Base-by-base conservation (phyloP, 108 stramenopile genomes). In the Fistulifera solaris region DNA sequence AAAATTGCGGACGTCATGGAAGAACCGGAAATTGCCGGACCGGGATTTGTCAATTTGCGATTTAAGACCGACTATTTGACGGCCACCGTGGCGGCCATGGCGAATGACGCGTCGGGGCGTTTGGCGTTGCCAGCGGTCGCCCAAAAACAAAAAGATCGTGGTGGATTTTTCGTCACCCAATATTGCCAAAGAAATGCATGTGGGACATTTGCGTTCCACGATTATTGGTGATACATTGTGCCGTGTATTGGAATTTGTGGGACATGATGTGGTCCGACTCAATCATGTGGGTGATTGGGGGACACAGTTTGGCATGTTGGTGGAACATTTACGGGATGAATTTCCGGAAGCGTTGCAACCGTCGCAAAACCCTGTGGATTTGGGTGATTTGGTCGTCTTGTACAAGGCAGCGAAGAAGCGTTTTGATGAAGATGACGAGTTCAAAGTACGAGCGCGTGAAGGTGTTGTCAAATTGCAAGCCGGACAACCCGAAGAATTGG, bases 201-300 rank as follows among this genome's bases (percentile, higher is more conserved):
- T 99, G 14, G 98, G 98, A 15, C 98, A 99, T 66, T 73, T 99
- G 48, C 73, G 98, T 42, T 93, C 90, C 22, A 99, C 98, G 2
- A 96, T 99, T 68, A 96, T 99, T 58, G 98, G 98, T 18, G 98
- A 99, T 63, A 87, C 91, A 1, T 61, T 99, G 15, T 75, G 87
- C 52, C 94, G 96, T 57, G 38, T 97, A 26, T 71, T 99, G 0
- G 80, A 85, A 52, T 98, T 95, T 56, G 52, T 55, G 16, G 97
- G 97, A 25, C 96, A 97, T 48, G 83, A 88, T 23, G 97, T 99
- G 12, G 57, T 92, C 12, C 71, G 98, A 40, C 61, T 94, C 23
- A 99, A 99, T 65, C 98, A 99, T 66, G 89, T 99, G 3, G 98
- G 98, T 27, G 98, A 99, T 70, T 99, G 96, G 96, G 98, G 98